Conservation (phyloP, 1,284 basidiomycete species). For the Ceratobasidium sp. region DNA sequence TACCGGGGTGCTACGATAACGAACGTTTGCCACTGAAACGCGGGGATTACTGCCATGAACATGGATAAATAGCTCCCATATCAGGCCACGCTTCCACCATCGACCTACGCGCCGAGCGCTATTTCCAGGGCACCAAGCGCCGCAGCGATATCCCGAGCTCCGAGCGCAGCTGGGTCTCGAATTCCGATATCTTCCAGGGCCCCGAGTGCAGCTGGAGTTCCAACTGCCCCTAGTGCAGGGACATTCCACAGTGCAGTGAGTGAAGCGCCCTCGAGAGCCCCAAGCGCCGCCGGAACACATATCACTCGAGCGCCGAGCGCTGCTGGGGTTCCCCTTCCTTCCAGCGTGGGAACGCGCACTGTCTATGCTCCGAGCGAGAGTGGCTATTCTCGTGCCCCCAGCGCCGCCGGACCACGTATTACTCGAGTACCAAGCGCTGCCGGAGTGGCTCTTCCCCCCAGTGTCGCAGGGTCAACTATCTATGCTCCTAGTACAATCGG, state of each 20-base stretch:
- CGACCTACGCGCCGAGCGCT: constrained; percentile 63
- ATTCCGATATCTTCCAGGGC: not conserved
- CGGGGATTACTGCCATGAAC: no score
- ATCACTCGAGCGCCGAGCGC: not conserved
- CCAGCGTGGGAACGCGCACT: no score
- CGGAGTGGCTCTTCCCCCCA: not conserved
- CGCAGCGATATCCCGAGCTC: not conserved
- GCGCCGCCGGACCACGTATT: not conserved
- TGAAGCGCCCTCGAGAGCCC: not conserved
- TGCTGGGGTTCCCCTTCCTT: no score
- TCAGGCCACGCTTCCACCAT: constrained; percentile 53
- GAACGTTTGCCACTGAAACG: not conserved
- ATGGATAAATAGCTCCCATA: not conserved
- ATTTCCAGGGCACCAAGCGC: constrained; percentile 27
- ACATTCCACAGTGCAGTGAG: not conserved
- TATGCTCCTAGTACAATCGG: not conserved
- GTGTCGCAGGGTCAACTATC: not conserved
- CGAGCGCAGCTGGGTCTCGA: not conserved
- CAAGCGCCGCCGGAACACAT: not conserved
- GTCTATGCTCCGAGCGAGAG: no score
- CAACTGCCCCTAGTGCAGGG: not conserved
- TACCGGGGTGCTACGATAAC: not conserved
- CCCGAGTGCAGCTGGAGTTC: constrained; percentile 1
- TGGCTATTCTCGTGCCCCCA: not conserved
- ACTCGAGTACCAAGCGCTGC: not conserved